Base-by-base conservation (phyloP, 306 rosid genomes). In the Trichosanthes truncata region DNA sequence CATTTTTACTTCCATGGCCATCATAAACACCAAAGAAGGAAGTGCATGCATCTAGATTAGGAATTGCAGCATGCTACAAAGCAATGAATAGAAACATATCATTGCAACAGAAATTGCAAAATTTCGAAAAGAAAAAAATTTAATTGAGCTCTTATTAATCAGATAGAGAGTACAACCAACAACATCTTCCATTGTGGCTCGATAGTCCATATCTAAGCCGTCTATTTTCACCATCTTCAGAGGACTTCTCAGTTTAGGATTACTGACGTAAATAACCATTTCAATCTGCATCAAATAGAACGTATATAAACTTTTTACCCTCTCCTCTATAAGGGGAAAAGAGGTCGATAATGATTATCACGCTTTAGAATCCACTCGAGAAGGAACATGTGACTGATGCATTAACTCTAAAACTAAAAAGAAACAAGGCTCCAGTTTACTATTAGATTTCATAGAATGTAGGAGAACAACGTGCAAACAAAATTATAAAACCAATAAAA, bases 121-220 rank as follows among this genome's bases (percentile, higher is more conserved):
- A 14, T 17, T 48, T 72, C 7, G 20, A 9, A 40, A 74, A 74
- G 41, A n/a, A 66, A 66, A 1, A 36, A 7, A 49, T 29, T 74
- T 31, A 20, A 74, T 26, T 35, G 25, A 53, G 80, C 45, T 69
- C 63, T 41, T 45, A 9, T 45, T 36, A 79, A 36, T 65, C 15
- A 75, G 52, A 41, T 41, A 68, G 81, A 79, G 79, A 65, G 53
- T 61, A 46, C 20, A 83, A 55, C 43, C 33, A 45, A 95, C 98
- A 59, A 97, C 97, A 88, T 95, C 99, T 90, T 95, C 99, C 99
- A 95, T 95, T 82, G 96, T 62, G 60, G 97, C 89, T 23, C 99
- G 99, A 93, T 76, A 93, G 82, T 77, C 99, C 99, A 86, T 85
- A 93, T 88, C 91, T 84, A 77, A 93, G 91, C 73, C 78, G 8